These are phyloP conservation scores for Globisporangium perplexum DNA, from an alignment of 352 stramenopile species.

Conservation along the genomic window DNA sequence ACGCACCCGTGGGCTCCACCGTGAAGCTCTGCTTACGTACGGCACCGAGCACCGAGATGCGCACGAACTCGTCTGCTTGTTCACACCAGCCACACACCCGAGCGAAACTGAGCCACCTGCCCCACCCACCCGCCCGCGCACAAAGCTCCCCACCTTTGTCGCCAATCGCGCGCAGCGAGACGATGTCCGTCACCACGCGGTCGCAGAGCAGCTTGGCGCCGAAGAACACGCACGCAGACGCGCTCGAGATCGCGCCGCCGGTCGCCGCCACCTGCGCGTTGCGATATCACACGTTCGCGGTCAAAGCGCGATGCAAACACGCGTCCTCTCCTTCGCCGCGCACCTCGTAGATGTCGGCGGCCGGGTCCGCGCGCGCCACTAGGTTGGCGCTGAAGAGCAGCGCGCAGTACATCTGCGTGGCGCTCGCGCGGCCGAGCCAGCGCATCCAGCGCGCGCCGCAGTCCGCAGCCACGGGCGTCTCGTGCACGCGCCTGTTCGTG, in stretches of 20 bases:
- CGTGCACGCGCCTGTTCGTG: slow-evolving; percentile 38
- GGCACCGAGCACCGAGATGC: slow-evolving; percentile 40
- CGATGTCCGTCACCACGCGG: slow-evolving; percentile 65
- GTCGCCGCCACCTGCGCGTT: slow-evolving; percentile 31
- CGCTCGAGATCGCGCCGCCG: slow-evolving; percentile 56
- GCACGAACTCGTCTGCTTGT: slow-evolving; percentile 40
- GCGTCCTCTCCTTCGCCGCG: too few relatives aligned
- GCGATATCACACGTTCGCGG: not conserved
- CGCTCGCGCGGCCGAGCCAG: slow-evolving; percentile 52
- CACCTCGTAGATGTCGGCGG: slow-evolving; percentile 51
- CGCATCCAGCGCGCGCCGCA: slow-evolving; percentile 43
- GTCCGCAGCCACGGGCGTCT: slow-evolving; percentile 46
- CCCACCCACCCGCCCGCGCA: not conserved
- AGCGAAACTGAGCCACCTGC: not conserved
- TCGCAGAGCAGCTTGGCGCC: slow-evolving; percentile 66
- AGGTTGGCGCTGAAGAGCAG: slow-evolving; percentile 58
- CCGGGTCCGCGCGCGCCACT: slow-evolving; percentile 47
- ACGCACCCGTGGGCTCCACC: slow-evolving; percentile 39
- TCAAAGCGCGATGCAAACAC: too few relatives aligned
- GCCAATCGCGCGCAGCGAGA: slow-evolving; percentile 51
- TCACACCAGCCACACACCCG: too few relatives aligned
- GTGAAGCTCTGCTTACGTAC: slow-evolving; percentile 41
- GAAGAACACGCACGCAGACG: slow-evolving; percentile 62
- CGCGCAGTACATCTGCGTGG: slow-evolving; percentile 73
- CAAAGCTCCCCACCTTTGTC: slow-evolving; percentile 29